These are phyloP conservation scores for Pleurozium schreberi DNA, from an alignment of 225 moss, liverwort and hornwort species.

Conservation along the genomic window DNA sequence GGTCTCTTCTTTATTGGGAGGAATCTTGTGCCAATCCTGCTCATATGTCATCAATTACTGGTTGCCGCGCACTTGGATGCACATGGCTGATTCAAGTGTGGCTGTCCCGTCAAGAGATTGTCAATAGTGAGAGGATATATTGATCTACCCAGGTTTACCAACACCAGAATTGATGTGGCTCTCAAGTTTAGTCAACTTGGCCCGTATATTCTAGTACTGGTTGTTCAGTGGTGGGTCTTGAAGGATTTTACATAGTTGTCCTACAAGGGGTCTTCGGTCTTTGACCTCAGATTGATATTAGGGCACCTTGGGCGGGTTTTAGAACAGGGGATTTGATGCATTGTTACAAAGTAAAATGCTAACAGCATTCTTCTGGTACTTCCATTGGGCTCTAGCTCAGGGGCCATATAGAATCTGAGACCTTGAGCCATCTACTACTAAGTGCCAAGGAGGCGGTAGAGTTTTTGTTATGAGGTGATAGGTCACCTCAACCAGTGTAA, in stretches of 20 bases:
- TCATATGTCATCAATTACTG: slow-evolving; percentile 25
- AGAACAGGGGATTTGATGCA: slow-evolving; percentile 26
- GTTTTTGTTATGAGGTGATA: slow-evolving; percentile 29
- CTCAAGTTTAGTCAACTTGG: slow-evolving; percentile 15
- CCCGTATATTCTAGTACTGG: slow-evolving; percentile 35
- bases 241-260: slow-evolving; percentile 18
- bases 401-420: slow-evolving; percentile 21
- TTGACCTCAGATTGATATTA: slow-evolving; percentile 7
- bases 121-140: slow-evolving; percentile 44
- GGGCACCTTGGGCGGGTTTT: slow-evolving; percentile 7
- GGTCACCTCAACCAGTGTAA: slow-evolving; percentile 27
- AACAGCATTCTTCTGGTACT: slow-evolving; percentile 15
- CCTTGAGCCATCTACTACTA: slow-evolving; percentile 18
- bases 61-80: slow-evolving; percentile 37
- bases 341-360: slow-evolving; percentile 48
- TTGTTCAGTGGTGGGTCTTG: slow-evolving; percentile 27
- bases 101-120: slow-evolving; percentile 52
- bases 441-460: slow-evolving; percentile 12
- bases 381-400: slow-evolving; percentile 13
- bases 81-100: slow-evolving; percentile 40
- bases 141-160: slow-evolving; percentile 28
- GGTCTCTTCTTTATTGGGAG: slow-evolving; percentile 3
- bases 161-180: slow-evolving; percentile 34
- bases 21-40: slow-evolving; percentile 17
- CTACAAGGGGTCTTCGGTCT: slow-evolving; percentile 4